Percentiles rank a stretch among this genome's conserved stretches.
Evolutionary conservation across 1,284 basidiomycete species (phyloP).

Genomic region (Apiotrichum gamsii): DNA sequence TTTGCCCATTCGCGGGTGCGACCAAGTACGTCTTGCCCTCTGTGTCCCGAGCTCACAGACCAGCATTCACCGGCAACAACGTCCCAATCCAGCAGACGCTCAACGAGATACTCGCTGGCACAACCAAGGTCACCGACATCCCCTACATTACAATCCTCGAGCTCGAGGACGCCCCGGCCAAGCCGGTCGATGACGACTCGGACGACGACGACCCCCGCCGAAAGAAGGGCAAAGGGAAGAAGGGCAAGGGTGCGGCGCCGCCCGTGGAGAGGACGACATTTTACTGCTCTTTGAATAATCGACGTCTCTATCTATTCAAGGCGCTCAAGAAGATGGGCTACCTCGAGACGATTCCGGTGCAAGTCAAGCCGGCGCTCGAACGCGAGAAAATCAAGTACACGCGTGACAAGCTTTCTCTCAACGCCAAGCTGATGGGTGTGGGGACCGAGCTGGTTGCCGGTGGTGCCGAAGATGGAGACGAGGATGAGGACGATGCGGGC

Average conservation of each 20-base stretch:
- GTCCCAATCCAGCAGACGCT: slow-evolving; percentile 15
- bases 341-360: slow-evolving; percentile 11
- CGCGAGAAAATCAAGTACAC: slow-evolving; percentile 15
- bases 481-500: too few relatives aligned
- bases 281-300: slow-evolving; percentile 19
- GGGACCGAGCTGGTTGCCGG: neutral
- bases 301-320: slow-evolving; percentile 16
- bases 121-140: slow-evolving; percentile 12
- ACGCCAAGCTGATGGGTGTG: slow-evolving; percentile 15
- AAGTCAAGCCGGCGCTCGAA: slow-evolving; percentile 19
- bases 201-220: neutral
- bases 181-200: neutral
- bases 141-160: slow-evolving; percentile 19
- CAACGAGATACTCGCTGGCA: slow-evolving; percentile 11
- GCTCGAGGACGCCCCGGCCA: slow-evolving; percentile 3
- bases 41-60: too few relatives aligned
- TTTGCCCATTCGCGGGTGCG: slow-evolving; percentile 17
- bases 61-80: slow-evolving; percentile 17
- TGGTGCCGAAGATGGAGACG: too few relatives aligned
- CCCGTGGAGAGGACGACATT: slow-evolving; percentile 3
- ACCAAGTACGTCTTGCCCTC: too few relatives aligned
- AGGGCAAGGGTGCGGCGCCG: neutral
- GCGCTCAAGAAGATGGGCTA: slow-evolving; percentile 9
- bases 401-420: slow-evolving; percentile 10
- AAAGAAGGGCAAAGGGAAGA: slow-evolving; percentile 1